Percentiles rank a stretch among this genome's conserved stretches.
Conservation (phyloP, 257 asterid genomes). For the Salvia hispanica region DNA sequence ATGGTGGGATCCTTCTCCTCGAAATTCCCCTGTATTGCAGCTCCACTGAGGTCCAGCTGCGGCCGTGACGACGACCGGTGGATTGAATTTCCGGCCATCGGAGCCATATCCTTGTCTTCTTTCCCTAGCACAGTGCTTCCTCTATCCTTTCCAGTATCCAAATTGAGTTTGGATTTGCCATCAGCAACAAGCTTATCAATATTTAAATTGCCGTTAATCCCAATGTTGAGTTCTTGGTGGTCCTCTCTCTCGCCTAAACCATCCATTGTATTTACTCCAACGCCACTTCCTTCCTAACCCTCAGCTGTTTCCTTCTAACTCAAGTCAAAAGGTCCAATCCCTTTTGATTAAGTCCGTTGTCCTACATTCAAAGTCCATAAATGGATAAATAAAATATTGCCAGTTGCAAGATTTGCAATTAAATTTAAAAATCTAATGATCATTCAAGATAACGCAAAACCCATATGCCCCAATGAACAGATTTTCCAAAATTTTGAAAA, state of each 20-base stretch:
- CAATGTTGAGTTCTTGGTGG: conserved; percentile 53
- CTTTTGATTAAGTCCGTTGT: conserved; percentile 35
- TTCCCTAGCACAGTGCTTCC: conserved; percentile 25
- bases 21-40: conserved; percentile 94
- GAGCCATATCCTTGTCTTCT: conserved; percentile 64
- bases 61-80: conserved; percentile 90
- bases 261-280: conserved; percentile 54
- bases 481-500: background rate
- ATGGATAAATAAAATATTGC: too few species aligned
- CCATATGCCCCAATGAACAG: background rate
- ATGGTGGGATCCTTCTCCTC: conserved; percentile 93
- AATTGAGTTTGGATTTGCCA: conserved; percentile 27
- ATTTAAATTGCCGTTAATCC: conserved; percentile 58
- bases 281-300: conserved; percentile 47
- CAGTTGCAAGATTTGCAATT: conserved; percentile 4
- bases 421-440: background rate
- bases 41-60: conserved; percentile 88
- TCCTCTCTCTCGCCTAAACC: conserved; percentile 48
- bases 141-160: conserved; percentile 31
- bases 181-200: conserved; percentile 32
- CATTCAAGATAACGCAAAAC: conserved; percentile 22
- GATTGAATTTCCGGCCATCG: conserved; percentile 62
- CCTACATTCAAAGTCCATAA: conserved; percentile 30
- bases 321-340: conserved; percentile 41
- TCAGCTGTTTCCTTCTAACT: conserved; percentile 35